phyloP scores from a whole-genome alignment of 495 filamentous ascomycete genomes.

The Daldinia decipiens region DNA sequence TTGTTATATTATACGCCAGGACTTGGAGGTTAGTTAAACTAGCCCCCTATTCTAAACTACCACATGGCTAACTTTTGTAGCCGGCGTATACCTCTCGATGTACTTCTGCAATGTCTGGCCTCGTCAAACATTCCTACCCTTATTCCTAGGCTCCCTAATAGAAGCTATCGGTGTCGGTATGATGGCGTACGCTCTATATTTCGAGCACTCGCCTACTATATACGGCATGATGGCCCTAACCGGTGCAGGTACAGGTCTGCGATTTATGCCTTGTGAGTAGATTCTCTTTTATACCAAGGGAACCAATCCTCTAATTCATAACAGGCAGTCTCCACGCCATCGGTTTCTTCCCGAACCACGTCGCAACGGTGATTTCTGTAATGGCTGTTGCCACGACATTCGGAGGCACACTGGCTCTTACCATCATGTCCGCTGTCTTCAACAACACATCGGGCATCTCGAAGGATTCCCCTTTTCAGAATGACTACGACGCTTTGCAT shows the following conservation, averaged over 20 bases:
- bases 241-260: constrained; percentile 65
- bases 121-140: constrained; percentile 62
- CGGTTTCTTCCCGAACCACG: constrained; percentile 62
- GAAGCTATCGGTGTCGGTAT: constrained; percentile 60
- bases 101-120: constrained; percentile 66
- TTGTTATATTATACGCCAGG: constrained; percentile 60
- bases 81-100: constrained; percentile 64
- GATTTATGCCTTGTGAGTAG: constrained; percentile 53
- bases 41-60: neutral
- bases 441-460: constrained; percentile 59
- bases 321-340: constrained; percentile 60
- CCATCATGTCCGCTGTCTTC: constrained; percentile 70
- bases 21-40: constrained; percentile 51
- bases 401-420: constrained; percentile 66
- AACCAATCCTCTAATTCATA: neutral
- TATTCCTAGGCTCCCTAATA: constrained; percentile 60
- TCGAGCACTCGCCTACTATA: constrained; percentile 52
- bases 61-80: constrained; percentile 39
- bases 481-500: constrained; percentile 30
- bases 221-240: constrained; percentile 70
- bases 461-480: constrained; percentile 23
- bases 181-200: constrained; percentile 60
- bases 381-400: constrained; percentile 63
- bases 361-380: constrained; percentile 62
- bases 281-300: constrained; percentile 14